A percentile compares a stretch with the other conserved stretches of the same genome.
Evolutionary conservation across 345 rosid genomes (phyloP).

Genomic region (Rhizophora mangle): DNA sequence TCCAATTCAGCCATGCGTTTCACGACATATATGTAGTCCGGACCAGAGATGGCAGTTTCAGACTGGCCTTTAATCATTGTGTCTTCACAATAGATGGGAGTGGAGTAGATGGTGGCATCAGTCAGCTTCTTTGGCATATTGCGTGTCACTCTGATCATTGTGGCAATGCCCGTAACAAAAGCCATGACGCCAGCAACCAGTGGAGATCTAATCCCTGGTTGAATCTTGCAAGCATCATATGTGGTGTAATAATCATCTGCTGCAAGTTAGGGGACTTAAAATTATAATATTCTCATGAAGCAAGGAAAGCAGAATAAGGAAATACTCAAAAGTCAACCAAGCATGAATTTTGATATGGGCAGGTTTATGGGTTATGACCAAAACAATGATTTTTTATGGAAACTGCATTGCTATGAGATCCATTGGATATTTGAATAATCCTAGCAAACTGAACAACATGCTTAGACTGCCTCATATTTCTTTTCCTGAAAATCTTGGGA

Average conservation of each 20-base stretch:
- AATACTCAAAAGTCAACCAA: no score
- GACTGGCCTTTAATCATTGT: slow-evolving; percentile 34
- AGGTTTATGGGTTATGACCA: no score
- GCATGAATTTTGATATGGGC: no score
- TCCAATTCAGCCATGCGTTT: slow-evolving; percentile 83
- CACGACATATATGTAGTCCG: slow-evolving; percentile 57
- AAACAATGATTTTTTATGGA: no score
- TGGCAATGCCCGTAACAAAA: slow-evolving; percentile 71
- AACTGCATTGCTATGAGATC: not conserved
- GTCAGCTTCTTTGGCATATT: slow-evolving; percentile 69
- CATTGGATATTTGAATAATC: not conserved
- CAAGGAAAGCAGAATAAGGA: not conserved
- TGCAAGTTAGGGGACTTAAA: slow-evolving; percentile 9
- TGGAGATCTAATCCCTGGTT: slow-evolving; percentile 54
- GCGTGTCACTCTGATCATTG: slow-evolving; percentile 71
- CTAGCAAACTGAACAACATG: not conserved
- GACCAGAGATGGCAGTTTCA: slow-evolving; percentile 36
- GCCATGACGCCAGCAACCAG: slow-evolving; percentile 80
- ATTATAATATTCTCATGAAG: not conserved
- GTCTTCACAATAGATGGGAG: slow-evolving; percentile 39
- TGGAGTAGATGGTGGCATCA: slow-evolving; percentile 54
- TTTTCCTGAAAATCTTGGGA: not conserved
- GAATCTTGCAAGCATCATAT: slow-evolving; percentile 34
- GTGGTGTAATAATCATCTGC: slow-evolving; percentile 38
- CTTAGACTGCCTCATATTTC: not conserved